Conservation (phyloP, 2,329 filamentous ascomycete genomes). For the Rutstroemia sp. region DNA sequence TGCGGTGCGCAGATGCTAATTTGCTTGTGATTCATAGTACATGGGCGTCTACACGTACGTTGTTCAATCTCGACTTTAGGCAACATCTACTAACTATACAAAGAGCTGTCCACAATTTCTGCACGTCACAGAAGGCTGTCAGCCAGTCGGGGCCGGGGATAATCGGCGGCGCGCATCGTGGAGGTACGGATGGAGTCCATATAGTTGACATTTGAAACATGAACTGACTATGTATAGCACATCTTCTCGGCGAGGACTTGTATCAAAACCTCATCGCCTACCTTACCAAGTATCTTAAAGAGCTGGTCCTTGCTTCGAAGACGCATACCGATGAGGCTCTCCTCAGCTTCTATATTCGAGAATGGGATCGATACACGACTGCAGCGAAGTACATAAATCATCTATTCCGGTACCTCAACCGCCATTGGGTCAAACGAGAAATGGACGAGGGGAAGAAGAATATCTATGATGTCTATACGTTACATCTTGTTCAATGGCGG, state of each 20-base stretch:
- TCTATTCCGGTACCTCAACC: slow-evolving; percentile 89
- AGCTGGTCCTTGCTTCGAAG: slow-evolving; percentile 63
- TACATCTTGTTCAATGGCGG: slow-evolving; percentile 94
- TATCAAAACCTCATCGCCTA: slow-evolving; percentile 89
- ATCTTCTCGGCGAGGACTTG: slow-evolving; percentile 90
- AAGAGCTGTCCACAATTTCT: slow-evolving; percentile 95
- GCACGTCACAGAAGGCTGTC: slow-evolving; percentile 91
- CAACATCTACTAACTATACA: slow-evolving; percentile 31
- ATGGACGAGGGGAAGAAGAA: slow-evolving; percentile 99
- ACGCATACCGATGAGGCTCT: slow-evolving; percentile 84
- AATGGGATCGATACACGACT: slow-evolving; percentile 93
- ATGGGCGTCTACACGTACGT: slow-evolving; percentile 91
- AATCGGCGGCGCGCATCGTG: slow-evolving; percentile 55
- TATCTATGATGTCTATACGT: slow-evolving; percentile 94
- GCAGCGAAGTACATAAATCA: slow-evolving; percentile 98
- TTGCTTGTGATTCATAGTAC: slow-evolving; percentile 46
- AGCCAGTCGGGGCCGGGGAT: slow-evolving; percentile 41
- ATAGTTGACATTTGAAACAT: slow-evolving; percentile 8
- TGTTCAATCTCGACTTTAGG: slow-evolving; percentile 9
- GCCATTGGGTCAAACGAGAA: slow-evolving; percentile 98
- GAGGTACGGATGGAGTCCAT: slow-evolving; percentile 45
- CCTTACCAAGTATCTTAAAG: slow-evolving; percentile 66
- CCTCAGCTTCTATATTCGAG: slow-evolving; percentile 86
- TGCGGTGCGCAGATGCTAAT: slow-evolving; percentile 6
- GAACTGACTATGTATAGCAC: slow-evolving; percentile 48